Evolutionary conservation across 2,329 filamentous ascomycete genomes (phyloP), one percentile per base, ranked within the genome.

Genomic region (Claviceps maximensis): DNA sequence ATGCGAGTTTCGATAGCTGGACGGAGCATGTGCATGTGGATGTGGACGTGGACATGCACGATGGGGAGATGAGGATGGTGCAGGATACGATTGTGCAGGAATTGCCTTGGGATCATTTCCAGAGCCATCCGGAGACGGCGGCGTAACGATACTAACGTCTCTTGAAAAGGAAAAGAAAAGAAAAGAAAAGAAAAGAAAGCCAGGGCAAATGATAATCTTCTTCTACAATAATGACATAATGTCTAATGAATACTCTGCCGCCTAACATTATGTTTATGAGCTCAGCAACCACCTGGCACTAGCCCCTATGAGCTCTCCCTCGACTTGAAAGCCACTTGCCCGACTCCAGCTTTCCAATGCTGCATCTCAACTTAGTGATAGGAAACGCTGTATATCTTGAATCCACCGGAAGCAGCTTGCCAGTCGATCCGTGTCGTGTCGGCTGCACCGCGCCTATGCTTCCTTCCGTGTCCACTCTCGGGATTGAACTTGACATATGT

Each of bases 371-470:
- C 21, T 25, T 47, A 36, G 44, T 45, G 42, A 49, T 55, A 55
- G 6, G 54, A 55, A n/a, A 55, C 54, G 23, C 54, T 55, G 13
- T 49, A 55, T 33, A 55, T 36, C 21, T 47, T 46, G 46, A 55
- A 55, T 2, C 47, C 42, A 2, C 50, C 47, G 10, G 31, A 31
- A 13, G 25, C 36, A 17, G 41, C 48, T 10, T 46, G 36, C 54
- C 51, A 53, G 21, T 49, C 36, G 2, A 53, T 33, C 4, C 27
- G 19, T 23, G 23, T 6, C 36, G 44, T 21, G 17, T 3, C 19
- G 9, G n/a, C 31, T 4, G 9, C 29, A 29, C 29, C 29, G 29
- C 29, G 6, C 29, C 29, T 27, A n/a, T 49, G 19, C 3, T 4
- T 38, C 8, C 4, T 17, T 12, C 53, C 21, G 3, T 48, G 29